phyloP scores from a whole-genome alignment of 306 rosid genomes.

The Carpinus viminea region DNA sequence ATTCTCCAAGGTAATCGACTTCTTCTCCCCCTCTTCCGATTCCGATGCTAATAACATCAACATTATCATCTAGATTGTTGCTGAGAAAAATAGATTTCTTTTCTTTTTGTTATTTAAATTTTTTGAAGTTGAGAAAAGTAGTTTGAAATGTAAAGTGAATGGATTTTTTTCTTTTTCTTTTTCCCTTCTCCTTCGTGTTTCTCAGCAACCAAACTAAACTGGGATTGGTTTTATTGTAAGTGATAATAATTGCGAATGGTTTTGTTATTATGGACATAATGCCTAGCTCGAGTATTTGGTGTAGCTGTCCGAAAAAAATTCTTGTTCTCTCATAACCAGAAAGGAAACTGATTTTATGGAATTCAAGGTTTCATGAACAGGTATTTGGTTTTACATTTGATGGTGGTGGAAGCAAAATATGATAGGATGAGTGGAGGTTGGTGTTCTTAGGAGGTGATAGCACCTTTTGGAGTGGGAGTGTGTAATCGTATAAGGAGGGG shows the following conservation, averaged over 20 bases:
- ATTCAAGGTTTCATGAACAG: not conserved
- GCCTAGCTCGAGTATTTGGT: not conserved
- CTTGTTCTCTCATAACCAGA: not conserved
- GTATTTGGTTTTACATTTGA: not conserved
- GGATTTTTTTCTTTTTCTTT: not conserved
- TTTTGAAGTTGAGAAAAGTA: no score
- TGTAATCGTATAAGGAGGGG: no score
- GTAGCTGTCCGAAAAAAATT: no score
- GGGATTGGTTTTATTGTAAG: not conserved
- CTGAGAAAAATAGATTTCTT: not conserved
- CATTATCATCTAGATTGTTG: not conserved
- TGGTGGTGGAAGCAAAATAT: no score
- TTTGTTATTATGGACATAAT: not conserved
- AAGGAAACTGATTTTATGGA: not conserved
- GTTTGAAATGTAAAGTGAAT: no score
- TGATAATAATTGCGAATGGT: not conserved
- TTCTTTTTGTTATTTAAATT: no score
- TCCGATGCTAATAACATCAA: not conserved
- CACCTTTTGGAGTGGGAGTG: no score
- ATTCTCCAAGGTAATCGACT: slow-evolving; percentile 54
- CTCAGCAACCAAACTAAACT: not conserved
- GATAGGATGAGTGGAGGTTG: no score
- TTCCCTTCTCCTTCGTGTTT: not conserved
- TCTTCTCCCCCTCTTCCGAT: not conserved
- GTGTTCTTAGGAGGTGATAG: no score